Base-by-base conservation (phyloP, 257 asterid species). In the Ilex asprella region DNA sequence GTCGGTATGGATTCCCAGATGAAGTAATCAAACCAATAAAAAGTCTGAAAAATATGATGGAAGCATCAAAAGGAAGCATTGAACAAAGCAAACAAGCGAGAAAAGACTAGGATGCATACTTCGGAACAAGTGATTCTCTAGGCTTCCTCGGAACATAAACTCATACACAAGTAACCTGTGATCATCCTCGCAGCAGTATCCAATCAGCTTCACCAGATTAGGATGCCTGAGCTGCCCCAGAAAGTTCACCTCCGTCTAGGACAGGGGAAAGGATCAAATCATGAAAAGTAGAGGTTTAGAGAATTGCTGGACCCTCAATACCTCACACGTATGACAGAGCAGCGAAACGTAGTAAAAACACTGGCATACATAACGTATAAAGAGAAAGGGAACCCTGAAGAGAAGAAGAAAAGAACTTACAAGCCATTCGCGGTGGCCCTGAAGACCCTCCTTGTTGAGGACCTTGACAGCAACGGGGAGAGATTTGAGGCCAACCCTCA, bases 121-220 rank as follows among this genome's bases (percentile, higher is more conserved):
- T 81, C 97, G 92, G 81, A 93, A 93, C 51, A 93, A 91, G 77
- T 93, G 99, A 73, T 93, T 93, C 77, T 87, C 99, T 21, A 93
- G 91, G 84, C 99, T 93, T 67, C 97, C 99, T 16, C 97, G 78
- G 77, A 89, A 85, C 99, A 93, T 93, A 88, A 89, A 93, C 75
- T 93, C 97, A 39, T 89, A 93, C 51, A 93, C 97, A 31, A 93
- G 95, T 64, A 93, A 76, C 70, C 97, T 75, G 79, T 93, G 99
- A 71, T 93, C 99, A 70, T 93, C 99, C 87, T 93, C 97, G 59
- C 99, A 93, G 87, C 99, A 93, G 69, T 87, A 93, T 31, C 99
- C 99, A 62, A 93, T 89, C 79, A 93, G 80, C 86, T 89, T 93
- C 35, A 93, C 99, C 63, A 93, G 72, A 87, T 93, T 89, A 55